Evolutionary conservation across 202 grass and related monocot genomes (phyloP).

Genomic region (Elaeis oleifera): DNA sequence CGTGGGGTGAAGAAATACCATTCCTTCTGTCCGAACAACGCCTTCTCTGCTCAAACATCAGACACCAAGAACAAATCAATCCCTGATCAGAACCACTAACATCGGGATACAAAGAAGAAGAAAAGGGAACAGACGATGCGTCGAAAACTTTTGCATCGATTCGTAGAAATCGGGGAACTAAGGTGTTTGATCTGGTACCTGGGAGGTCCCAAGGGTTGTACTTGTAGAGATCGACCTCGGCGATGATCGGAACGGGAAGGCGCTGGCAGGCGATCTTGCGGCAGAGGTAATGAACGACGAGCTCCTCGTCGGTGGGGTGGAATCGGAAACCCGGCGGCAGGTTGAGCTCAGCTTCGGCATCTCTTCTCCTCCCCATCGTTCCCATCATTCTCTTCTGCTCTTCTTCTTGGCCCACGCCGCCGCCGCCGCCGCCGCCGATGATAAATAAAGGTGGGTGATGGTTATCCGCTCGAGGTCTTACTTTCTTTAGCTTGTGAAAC

Average conservation of each 20-base stretch:
- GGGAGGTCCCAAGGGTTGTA: conserved; percentile 12
- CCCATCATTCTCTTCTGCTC: too few relatives aligned
- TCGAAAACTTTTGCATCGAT: too few relatives aligned
- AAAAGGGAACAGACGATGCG: too few relatives aligned
- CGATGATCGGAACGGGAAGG: conserved; percentile 12
- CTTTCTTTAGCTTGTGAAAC: too few relatives aligned
- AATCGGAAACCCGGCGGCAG: conserved; percentile 11
- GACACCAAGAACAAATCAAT: neutral
- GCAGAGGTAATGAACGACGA: conserved; percentile 15
- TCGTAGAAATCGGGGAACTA: too few relatives aligned
- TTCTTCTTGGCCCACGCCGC: too few relatives aligned
- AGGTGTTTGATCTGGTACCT: neutral
- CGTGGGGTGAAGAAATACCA: conserved; percentile 18
- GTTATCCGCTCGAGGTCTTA: too few relatives aligned
- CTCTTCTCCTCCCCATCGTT: neutral
- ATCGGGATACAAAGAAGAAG: too few relatives aligned
- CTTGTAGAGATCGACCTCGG: conserved; percentile 14
- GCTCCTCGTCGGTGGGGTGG: conserved; percentile 17
- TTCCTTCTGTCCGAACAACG: conserved; percentile 12
- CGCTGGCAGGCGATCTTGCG: conserved; percentile 3
- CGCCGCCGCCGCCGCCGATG: too few relatives aligned
- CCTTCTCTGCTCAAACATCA: conserved; percentile 5
- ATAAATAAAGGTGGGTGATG: too few relatives aligned
- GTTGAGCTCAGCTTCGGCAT: conserved; percentile 13
- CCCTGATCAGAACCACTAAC: too few relatives aligned